Base-by-base conservation (phyloP, 805 yeast genomes). In the Candida orba region DNA sequence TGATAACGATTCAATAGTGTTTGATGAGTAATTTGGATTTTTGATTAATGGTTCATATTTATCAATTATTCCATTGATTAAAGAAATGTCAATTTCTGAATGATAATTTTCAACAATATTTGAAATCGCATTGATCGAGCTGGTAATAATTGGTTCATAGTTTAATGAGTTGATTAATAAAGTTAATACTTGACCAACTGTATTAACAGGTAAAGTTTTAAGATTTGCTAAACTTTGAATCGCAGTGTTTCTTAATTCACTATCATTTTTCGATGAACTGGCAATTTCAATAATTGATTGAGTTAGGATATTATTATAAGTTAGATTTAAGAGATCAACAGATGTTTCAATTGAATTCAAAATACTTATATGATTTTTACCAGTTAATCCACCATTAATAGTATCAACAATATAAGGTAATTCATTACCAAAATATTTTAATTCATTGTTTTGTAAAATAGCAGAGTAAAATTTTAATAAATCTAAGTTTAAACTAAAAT, bases 241-340 rank as follows among this genome's bases (percentile, higher is more conserved):
- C 1, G 72, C 67, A n/a, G 50, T 48, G 35, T 62, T 67, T 45
- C 72, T 55, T 6, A 67, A 52, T 31, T 66, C 71, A 43, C 66
- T 56, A 36, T 62, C 70, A 27, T 58, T 54, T 34, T 68, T 62
- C 3, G 66, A 46, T 2, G 63, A 55, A 0, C 55, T 43, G 6
- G 68, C 70, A 33, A 63, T 61, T 2, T 57, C 53, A 10, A 64
- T 52, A 3, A 71, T 68, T 27, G 67, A 52, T 8, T 45, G 38
- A 1, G 52, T 45, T 18, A 57, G 33, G 1, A 40, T 36, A 7
- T 50, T 58, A 40, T 54, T 49, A 39, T 53, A 56, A 1, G 50
- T 52, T 52, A 46, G 52, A 37, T 50, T 53, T 49, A 45, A 43
- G 24, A 64, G 34, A 25, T 59, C 61, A 37, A 55, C 46, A 2